phyloP scores from a whole-genome alignment of 176 grass and related monocot genomes.

The Juncus effusus region DNA sequence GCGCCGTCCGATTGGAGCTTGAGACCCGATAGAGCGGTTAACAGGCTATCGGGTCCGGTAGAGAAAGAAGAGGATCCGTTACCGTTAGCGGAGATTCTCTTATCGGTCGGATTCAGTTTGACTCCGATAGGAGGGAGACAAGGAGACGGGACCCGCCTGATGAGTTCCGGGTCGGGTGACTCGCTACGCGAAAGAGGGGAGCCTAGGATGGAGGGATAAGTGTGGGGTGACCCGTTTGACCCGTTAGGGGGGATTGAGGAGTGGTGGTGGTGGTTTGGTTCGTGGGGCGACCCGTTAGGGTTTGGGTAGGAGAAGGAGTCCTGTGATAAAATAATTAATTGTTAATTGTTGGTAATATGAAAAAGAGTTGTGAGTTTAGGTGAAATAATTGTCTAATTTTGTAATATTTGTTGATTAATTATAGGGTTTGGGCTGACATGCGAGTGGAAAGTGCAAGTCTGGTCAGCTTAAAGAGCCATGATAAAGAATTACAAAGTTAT shows the following conservation, averaged over 20 bases:
- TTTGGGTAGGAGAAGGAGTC: constrained; percentile 9
- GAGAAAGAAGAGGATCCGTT: constrained; percentile 58
- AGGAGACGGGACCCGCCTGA: constrained; percentile 55
- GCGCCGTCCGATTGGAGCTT: constrained; percentile 39
- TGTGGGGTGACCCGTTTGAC: constrained; percentile 33
- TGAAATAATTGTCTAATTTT: neutral
- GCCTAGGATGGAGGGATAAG: constrained; percentile 62
- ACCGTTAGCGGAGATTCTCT: constrained; percentile 40
- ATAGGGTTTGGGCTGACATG: neutral
- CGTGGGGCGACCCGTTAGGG: constrained; percentile 3
- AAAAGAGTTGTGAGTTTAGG: neutral
- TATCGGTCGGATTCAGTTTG: constrained; percentile 49
- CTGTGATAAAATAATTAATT: constrained; percentile 4
- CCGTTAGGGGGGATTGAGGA: constrained; percentile 29
- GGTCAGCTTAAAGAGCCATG: neutral
- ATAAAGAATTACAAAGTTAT: constrained; percentile 5
- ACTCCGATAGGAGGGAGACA: constrained; percentile 66
- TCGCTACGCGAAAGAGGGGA: constrained; percentile 63
- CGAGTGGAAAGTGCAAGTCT: neutral
- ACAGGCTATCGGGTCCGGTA: constrained; percentile 46
- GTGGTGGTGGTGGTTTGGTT: constrained; percentile 10
- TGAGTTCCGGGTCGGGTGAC: constrained; percentile 59
- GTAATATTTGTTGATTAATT: too few relatives aligned
- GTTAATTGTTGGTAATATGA: neutral
- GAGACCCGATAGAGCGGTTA: constrained; percentile 61